Evolutionary conservation across 139 green algal species (phyloP).

Genomic region (Closterium sp.): DNA sequence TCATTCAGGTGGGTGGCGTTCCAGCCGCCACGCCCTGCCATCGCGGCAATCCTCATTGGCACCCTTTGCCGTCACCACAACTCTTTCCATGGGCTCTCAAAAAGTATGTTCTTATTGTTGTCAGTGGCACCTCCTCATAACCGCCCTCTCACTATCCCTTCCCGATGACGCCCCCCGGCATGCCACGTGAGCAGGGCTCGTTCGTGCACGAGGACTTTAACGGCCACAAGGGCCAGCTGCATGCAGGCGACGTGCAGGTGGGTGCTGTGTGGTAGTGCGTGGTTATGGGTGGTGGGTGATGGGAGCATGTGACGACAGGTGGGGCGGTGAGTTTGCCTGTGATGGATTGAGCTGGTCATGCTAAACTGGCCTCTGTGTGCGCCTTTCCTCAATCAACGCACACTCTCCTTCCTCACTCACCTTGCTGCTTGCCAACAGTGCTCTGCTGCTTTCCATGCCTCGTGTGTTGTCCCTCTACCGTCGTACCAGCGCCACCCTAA

Average conservation of each 20-base stretch:
- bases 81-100: too few relatives aligned
- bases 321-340: not conserved
- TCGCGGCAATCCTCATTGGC: not conserved
- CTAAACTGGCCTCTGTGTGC: not conserved
- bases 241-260: constrained; percentile 32
- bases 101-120: too few relatives aligned
- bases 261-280: not conserved
- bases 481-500: not conserved
- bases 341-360: not conserved
- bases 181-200: not conserved
- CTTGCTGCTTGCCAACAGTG: too few relatives aligned
- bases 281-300: too few relatives aligned
- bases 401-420: too few relatives aligned
- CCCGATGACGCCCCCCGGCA: too few relatives aligned
- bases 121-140: too few relatives aligned
- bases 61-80: not conserved
- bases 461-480: too few relatives aligned
- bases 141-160: too few relatives aligned
- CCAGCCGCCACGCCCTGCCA: too few relatives aligned
- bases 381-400: not conserved
- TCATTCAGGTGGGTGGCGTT: not conserved
- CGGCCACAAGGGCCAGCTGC: constrained; percentile 44
- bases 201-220: constrained; percentile 46
- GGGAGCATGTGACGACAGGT: too few relatives aligned
- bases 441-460: not conserved